phyloP scores from a whole-genome alignment of 2,329 filamentous ascomycete genomes.

The Lachnellula occidentalis region DNA sequence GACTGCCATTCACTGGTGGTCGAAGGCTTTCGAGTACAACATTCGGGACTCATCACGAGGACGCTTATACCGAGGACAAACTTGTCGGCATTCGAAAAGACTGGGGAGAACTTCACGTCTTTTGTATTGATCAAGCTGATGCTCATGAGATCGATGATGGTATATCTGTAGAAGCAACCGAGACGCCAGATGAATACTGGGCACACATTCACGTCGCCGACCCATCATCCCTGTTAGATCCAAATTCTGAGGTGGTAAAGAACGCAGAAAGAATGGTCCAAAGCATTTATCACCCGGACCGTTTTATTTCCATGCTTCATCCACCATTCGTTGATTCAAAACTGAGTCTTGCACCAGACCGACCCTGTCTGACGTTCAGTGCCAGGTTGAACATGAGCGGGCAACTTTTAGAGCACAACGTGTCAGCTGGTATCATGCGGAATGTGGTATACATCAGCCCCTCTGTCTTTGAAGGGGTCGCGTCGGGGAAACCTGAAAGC shows the following conservation, averaged over 20 bases:
- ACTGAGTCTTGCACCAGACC: conserved; percentile 49
- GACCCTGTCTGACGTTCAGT: conserved; percentile 57
- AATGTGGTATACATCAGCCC: conserved; percentile 55
- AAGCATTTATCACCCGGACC: conserved; percentile 55
- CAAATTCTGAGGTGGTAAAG: conserved; percentile 51
- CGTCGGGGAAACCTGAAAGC: conserved; percentile 8
- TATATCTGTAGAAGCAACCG: conserved; percentile 61
- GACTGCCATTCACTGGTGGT: conserved; percentile 45
- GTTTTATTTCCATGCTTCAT: conserved; percentile 54
- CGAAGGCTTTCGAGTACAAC: conserved; percentile 15
- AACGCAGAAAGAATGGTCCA: conserved; percentile 56
- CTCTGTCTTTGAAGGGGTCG: conserved; percentile 38
- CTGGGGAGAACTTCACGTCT: conserved; percentile 56
- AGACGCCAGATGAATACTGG: conserved; percentile 55
- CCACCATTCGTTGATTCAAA: conserved; percentile 40
- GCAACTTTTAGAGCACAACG: conserved; percentile 46
- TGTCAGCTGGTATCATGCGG: conserved; percentile 48
- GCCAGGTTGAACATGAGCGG: conserved; percentile 50
- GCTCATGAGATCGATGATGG: conserved; percentile 76
- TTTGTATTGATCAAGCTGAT: conserved; percentile 63
- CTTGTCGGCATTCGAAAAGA: conserved; percentile 50
- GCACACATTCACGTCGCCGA: conserved; percentile 75
- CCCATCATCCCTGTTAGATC: conserved; percentile 63
- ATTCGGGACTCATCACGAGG: conserved; percentile 29
- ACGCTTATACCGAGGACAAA: conserved; percentile 36